Conservation (phyloP, 2,329 filamentous ascomycete genomes). For the Pyricularia pennisetigena region DNA sequence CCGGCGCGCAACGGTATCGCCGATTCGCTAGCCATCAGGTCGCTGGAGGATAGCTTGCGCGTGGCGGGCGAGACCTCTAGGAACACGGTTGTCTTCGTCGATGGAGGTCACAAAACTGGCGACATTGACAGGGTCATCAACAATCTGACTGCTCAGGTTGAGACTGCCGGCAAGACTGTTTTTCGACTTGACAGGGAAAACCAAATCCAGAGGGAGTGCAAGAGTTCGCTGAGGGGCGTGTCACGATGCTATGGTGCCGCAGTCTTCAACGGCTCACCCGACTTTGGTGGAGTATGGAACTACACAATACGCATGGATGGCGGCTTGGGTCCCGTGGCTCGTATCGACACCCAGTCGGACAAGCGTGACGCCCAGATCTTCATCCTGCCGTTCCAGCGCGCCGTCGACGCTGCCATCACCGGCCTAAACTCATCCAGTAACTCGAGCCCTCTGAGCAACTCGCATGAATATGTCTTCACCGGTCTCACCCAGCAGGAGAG, state of each 20-base stretch:
- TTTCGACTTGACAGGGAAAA: conserved; percentile 14
- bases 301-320: conserved; percentile 76
- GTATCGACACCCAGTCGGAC: conserved; percentile 52
- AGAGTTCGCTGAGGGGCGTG: conserved; percentile 49
- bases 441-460: conserved; percentile 7
- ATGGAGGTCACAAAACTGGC: conserved; percentile 60
- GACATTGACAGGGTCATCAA: conserved; percentile 64
- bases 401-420: conserved; percentile 66
- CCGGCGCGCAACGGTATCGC: conserved; percentile 69
- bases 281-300: conserved; percentile 68
- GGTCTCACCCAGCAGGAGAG: conserved; percentile 59
- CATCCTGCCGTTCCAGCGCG: conserved; percentile 63
- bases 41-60: conserved; percentile 53
- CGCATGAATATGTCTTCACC: conserved; percentile 67
- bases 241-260: conserved; percentile 65
- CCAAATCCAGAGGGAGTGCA: conserved; percentile 37
- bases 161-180: conserved; percentile 37
- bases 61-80: conserved; percentile 45
- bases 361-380: conserved; percentile 72
- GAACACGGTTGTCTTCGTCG: conserved; percentile 66
- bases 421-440: conserved; percentile 31
- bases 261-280: conserved; percentile 64
- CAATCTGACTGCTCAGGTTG: conserved; percentile 47
- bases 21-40: conserved; percentile 46
- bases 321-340: conserved; percentile 47